phyloP scores from a whole-genome alignment of 2,329 filamentous ascomycete genomes.

The Stemphylium lycopersici region DNA sequence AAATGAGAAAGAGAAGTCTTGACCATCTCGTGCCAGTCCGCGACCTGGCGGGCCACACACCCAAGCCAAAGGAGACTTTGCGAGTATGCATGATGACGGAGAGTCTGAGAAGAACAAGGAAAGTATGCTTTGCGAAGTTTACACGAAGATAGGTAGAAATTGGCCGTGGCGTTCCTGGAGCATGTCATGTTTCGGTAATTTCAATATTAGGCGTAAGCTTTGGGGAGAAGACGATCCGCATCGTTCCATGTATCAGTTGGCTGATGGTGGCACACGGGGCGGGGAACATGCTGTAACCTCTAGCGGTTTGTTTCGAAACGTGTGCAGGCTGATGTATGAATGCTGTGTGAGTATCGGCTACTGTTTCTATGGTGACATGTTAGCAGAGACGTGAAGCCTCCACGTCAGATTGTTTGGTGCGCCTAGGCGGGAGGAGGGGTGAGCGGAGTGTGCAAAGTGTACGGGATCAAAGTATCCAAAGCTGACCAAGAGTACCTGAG shows the following conservation, averaged over 20 bases:
- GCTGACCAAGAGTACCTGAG: no score
- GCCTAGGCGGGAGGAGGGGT: background rate
- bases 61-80: conserved; percentile 13
- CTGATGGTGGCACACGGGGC: background rate
- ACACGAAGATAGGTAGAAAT: background rate
- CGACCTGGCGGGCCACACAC: conserved; percentile 11
- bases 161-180: background rate
- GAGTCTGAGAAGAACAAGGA: background rate
- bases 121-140: background rate
- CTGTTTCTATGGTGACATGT: background rate
- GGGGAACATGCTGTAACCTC: background rate
- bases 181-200: background rate
- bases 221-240: background rate
- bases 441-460: background rate
- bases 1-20: conserved; percentile 16
- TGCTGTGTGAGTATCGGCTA: background rate
- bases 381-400: background rate
- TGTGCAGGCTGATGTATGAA: background rate
- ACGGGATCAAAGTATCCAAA: background rate
- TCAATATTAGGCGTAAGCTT: background rate
- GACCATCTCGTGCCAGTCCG: conserved; percentile 21
- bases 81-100: conserved; percentile 14
- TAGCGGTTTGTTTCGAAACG: conserved; percentile 2
- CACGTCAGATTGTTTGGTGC: background rate
- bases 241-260: conserved; percentile 8